Evolutionary conservation across 1,284 basidiomycete species (phyloP).

Genomic region (Apiotrichum mycotoxinovorans): DNA sequence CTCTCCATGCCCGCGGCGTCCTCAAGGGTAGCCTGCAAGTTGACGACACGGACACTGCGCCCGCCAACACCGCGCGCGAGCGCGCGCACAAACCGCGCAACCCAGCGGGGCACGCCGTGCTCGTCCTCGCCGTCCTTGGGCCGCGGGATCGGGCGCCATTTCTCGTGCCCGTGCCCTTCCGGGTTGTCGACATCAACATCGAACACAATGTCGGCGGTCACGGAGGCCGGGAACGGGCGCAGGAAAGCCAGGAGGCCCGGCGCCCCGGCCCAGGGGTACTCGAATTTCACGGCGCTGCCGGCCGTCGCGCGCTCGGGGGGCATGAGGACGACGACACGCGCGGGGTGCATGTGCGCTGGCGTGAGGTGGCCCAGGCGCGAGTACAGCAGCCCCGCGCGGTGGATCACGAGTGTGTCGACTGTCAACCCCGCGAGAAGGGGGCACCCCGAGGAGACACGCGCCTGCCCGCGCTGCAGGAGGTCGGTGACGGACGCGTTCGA

Average conservation of each 20-base stretch:
- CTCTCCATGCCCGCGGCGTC: not conserved
- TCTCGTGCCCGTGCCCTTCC: no score
- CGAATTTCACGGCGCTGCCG: conserved; percentile 14
- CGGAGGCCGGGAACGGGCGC: not conserved
- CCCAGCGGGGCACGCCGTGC: not conserved
- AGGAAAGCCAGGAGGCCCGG: not conserved
- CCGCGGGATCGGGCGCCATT: not conserved
- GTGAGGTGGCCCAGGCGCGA: not conserved
- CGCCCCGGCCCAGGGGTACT: not conserved
- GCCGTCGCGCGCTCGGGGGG: conserved; percentile 11
- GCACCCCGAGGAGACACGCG: conserved; percentile 2
- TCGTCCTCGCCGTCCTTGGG: not conserved
- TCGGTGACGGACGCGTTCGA: not conserved
- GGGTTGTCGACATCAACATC: not conserved
- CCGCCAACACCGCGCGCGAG: not conserved
- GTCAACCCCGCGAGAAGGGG: not conserved
- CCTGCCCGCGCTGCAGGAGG: not conserved
- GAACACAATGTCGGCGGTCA: not conserved
- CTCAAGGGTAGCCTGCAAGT: not conserved
- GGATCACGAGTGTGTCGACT: conserved; percentile 2
- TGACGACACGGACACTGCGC: not conserved
- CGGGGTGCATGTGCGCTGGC: no score
- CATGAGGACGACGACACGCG: not conserved
- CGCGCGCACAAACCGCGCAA: not conserved
- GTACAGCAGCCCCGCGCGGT: conserved; percentile 13